phyloP scores from a whole-genome alignment of 805 yeast species.

The Vanderwaltozyma verrucispora region DNA sequence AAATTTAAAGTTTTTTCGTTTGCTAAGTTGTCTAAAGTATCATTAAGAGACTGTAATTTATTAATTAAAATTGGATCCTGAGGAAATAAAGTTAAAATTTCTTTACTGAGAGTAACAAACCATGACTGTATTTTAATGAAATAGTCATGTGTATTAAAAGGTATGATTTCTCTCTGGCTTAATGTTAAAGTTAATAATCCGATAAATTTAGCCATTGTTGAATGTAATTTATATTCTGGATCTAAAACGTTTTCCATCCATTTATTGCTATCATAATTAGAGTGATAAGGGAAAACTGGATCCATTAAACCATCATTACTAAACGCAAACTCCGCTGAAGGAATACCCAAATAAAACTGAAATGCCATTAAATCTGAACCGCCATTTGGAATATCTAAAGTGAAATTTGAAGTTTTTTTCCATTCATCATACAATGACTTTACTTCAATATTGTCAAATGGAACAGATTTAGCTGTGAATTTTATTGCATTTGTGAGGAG shows the following conservation, averaged over 20 bases:
- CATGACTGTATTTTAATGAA: slow-evolving; percentile 32
- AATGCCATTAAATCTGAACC: slow-evolving; percentile 50
- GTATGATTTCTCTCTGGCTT: slow-evolving; percentile 48
- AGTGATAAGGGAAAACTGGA: slow-evolving; percentile 47
- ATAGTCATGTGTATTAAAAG: slow-evolving; percentile 38
- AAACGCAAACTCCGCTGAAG: slow-evolving; percentile 45
- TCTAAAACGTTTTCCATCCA: slow-evolving; percentile 48
- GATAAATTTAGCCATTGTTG: slow-evolving; percentile 46
- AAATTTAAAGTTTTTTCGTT: slow-evolving; percentile 29
- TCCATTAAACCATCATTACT: slow-evolving; percentile 29
- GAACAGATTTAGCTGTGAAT: slow-evolving; percentile 38
- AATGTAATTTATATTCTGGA: slow-evolving; percentile 43
- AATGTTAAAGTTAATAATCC: slow-evolving; percentile 46
- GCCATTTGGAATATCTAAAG: slow-evolving; percentile 36
- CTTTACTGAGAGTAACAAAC: slow-evolving; percentile 22
- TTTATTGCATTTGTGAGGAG: slow-evolving; percentile 37
- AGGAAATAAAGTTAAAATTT: slow-evolving; percentile 17
- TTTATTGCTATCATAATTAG: slow-evolving; percentile 45
- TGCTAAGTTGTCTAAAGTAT: slow-evolving; percentile 4
- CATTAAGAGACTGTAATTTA: slow-evolving; percentile 5
- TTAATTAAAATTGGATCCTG: slow-evolving; percentile 11
- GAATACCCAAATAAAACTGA: slow-evolving; percentile 58
- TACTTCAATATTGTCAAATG: slow-evolving; percentile 31
- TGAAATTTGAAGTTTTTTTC: slow-evolving; percentile 27
- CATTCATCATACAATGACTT: slow-evolving; percentile 41